Base-by-base conservation (phyloP, 139 green algal species). In the Coelastrella sp. region DNA sequence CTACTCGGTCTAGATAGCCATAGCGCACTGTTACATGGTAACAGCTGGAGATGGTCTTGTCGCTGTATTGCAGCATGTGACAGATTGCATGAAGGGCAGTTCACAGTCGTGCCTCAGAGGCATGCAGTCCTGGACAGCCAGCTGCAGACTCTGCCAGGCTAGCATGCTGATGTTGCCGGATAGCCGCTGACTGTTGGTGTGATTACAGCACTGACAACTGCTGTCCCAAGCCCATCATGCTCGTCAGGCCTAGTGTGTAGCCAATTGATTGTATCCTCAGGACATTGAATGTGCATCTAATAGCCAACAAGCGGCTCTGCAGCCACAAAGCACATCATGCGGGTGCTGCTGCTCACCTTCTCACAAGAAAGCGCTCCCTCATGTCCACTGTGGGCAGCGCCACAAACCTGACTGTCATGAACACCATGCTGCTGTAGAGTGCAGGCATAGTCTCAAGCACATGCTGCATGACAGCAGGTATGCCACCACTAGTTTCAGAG, bases 1-100 rank as follows among this genome's bases (percentile, higher is more conserved):
- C 65, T 0, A 94, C 84, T 0, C 24, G 19, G 75, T 96, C 93
- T 61, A 90, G 87, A 80, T 96, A 96, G 66, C 93, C 93, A 73
- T 96, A 96, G 4, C 88, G 84, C 7, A 91, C 80, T 3, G 95
- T 86, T 0, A 92, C 92, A 63, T 95, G 89, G n/a, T 81, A 89
- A 66, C 84, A 84, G 27, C 20, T 19, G n/a, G 79, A 70, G 1
- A 85, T 17, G 68, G 57, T 78, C 11, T 49, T 59, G 60, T 88
- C 83, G 63, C 83, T 88, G 83, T 35, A 61, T 68, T 17, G 57
- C 78, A 86, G 58, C 10, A 15, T 24, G 35, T 56, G 3, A 14
- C 12, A 7, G 12, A 70, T 1, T 0, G 63, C 63, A 70, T 70
- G 6, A 9, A 17, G 35, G 35, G 35, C 35, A 49, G 3, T 49